Evolutionary conservation across 768 basidiomycete species (phyloP).

Genomic region (Mycena epipterygia): DNA sequence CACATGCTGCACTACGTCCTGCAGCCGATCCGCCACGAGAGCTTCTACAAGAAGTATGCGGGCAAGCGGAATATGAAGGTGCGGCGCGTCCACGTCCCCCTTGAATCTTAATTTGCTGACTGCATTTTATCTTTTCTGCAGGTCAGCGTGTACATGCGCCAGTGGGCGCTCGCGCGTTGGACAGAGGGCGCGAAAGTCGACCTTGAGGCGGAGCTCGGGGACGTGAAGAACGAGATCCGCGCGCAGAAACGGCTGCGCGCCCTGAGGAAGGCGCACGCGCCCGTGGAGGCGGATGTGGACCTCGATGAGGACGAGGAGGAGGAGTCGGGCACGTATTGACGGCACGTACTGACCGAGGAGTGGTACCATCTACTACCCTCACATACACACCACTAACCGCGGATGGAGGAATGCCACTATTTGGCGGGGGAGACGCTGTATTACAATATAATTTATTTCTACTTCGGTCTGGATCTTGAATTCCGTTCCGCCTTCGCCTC

Average conservation of each 20-base stretch:
- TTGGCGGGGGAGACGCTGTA: no score
- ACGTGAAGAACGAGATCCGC: constrained; percentile 53
- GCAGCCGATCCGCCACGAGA: constrained; percentile 77
- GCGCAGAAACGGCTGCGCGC: background rate
- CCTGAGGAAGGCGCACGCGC: background rate
- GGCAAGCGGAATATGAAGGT: constrained; percentile 89
- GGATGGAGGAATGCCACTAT: no score
- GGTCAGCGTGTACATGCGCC: constrained; percentile 74
- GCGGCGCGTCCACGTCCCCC: constrained; percentile 34
- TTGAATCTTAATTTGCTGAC: background rate
- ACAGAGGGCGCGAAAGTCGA: constrained; percentile 57
- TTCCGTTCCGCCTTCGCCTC: no score
- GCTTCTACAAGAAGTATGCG: constrained; percentile 91
- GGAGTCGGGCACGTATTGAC: no score
- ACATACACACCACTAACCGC: no score
- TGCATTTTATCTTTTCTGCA: constrained; percentile 43
- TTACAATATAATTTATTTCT: no score
- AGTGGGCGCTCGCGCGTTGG: constrained; percentile 78
- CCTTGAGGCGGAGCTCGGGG: constrained; percentile 59
- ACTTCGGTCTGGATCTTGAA: no score
- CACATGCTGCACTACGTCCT: constrained; percentile 91
- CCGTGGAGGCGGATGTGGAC: background rate
- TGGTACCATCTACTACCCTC: no score
- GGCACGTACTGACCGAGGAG: no score
- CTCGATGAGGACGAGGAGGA: no score